phyloP scores from a whole-genome alignment of 2,329 filamentous ascomycete genomes.

The Cladosporium halotolerans region DNA sequence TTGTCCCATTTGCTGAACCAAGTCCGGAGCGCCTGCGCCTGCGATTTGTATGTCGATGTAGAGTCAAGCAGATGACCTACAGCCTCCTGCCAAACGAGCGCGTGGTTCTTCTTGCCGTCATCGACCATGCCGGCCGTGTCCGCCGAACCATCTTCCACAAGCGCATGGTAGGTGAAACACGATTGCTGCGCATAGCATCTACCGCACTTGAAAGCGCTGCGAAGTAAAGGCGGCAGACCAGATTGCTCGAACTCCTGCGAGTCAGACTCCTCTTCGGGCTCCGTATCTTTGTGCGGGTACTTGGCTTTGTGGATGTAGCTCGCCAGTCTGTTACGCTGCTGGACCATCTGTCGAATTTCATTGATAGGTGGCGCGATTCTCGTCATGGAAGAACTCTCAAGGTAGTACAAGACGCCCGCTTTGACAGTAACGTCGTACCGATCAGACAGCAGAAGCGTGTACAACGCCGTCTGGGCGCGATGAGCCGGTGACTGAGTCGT shows the following conservation, averaged over 20 bases:
- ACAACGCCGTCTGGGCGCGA: conserved; percentile 87
- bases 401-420: conserved; percentile 90
- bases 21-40: conserved; percentile 54
- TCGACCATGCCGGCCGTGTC: conserved; percentile 74
- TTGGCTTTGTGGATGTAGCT: conserved; percentile 60
- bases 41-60: conserved; percentile 46
- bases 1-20: conserved; percentile 96
- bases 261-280: conserved; percentile 15
- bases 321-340: conserved; percentile 86
- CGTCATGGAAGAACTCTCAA: conserved; percentile 81
- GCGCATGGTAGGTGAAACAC: conserved; percentile 90
- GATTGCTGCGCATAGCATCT: conserved; percentile 85
- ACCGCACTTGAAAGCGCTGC: conserved; percentile 72
- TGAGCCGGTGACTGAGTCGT: conserved; percentile 71
- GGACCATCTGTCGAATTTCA: conserved; percentile 92
- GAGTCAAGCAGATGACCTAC: conserved; percentile 40
- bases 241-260: conserved; percentile 54
- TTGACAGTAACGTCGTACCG: conserved; percentile 88
- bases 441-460: conserved; percentile 86
- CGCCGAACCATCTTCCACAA: conserved; percentile 75
- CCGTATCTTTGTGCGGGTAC: conserved; percentile 15
- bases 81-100: conserved; percentile 61
- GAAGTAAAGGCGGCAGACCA: conserved; percentile 79
- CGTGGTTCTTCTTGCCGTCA: conserved; percentile 41
- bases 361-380: conserved; percentile 78